phyloP scores from a whole-genome alignment of 345 rosid genomes.

The Diplotaxis tenuifolia region DNA sequence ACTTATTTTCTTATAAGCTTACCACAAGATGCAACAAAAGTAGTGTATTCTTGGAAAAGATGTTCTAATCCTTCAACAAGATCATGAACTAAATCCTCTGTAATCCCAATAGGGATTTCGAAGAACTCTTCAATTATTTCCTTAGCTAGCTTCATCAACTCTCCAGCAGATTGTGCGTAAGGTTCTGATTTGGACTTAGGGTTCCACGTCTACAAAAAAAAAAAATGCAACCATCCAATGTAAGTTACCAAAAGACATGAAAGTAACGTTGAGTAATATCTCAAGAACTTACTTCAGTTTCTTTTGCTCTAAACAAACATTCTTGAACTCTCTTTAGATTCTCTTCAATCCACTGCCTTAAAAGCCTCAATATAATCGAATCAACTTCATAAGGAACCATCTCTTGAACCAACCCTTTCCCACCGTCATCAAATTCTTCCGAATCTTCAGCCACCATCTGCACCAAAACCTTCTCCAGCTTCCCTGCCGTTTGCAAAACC shows the following conservation, averaged over 20 bases:
- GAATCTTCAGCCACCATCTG: no score
- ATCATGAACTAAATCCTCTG: slow-evolving; percentile 68
- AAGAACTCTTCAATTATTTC: slow-evolving; percentile 78
- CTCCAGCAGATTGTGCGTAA: slow-evolving; percentile 70
- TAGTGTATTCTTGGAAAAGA: slow-evolving; percentile 65
- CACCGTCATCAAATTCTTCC: slow-evolving; percentile 81
- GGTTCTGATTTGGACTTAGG: slow-evolving; percentile 95
- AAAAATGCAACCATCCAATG: no score
- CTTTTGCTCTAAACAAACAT: slow-evolving; percentile 60
- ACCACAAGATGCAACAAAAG: slow-evolving; percentile 84
- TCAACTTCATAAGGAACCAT: slow-evolving; percentile 93
- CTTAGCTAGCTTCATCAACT: slow-evolving; percentile 57
- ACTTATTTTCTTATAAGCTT: neutral
- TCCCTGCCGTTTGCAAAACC: no score
- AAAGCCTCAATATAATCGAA: slow-evolving; percentile 48
- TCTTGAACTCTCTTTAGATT: no score
- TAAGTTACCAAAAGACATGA: neutral
- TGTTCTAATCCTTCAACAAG: slow-evolving; percentile 69
- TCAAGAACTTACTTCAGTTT: slow-evolving; percentile 63
- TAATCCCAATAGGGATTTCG: slow-evolving; percentile 72
- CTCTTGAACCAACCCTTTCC: slow-evolving; percentile 67
- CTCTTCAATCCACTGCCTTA: slow-evolving; percentile 70
- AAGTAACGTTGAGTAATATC: neutral
- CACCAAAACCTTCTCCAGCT: no score
- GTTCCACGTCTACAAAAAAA: slow-evolving; percentile 72